Evolutionary conservation across 2,329 filamentous ascomycete species (phyloP).

Genomic region (Arthrobotrys sphaeroides): DNA sequence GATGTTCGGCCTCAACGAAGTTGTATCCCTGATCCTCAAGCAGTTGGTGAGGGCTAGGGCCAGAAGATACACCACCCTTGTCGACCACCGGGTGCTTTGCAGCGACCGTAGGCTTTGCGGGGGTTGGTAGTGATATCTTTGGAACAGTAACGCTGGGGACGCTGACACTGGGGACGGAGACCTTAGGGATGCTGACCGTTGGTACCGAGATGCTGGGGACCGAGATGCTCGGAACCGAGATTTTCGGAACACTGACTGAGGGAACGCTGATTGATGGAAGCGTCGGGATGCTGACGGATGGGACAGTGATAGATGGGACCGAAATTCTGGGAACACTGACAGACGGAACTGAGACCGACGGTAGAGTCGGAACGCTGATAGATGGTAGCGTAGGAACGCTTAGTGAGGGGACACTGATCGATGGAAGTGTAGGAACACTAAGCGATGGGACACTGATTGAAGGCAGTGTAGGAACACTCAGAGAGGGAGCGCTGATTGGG

Average conservation of each 20-base stretch:
- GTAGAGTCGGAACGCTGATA: not conserved
- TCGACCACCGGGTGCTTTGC: not conserved
- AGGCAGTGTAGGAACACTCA: not conserved
- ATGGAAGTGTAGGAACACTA: not conserved
- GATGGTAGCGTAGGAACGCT: not conserved
- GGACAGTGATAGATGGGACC: conserved; percentile 1
- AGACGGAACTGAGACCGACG: not conserved
- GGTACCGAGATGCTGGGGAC: not conserved
- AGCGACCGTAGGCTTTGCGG: not conserved
- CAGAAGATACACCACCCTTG: not conserved
- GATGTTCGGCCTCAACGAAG: not conserved
- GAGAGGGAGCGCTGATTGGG: not conserved
- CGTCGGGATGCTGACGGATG: not conserved
- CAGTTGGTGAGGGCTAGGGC: not conserved
- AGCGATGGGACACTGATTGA: not conserved
- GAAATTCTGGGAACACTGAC: not conserved
- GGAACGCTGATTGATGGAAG: not conserved
- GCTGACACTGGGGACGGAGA: not conserved
- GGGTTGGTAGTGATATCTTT: not conserved
- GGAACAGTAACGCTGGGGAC: not conserved
- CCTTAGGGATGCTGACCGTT: not conserved
- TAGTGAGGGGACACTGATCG: not conserved
- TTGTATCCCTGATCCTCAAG: conserved; percentile 20
- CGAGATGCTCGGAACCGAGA: not conserved
- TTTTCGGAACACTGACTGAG: not conserved